phyloP scores from a whole-genome alignment of 2,329 filamentous ascomycete species.

The Teratosphaeria zuluensis region DNA sequence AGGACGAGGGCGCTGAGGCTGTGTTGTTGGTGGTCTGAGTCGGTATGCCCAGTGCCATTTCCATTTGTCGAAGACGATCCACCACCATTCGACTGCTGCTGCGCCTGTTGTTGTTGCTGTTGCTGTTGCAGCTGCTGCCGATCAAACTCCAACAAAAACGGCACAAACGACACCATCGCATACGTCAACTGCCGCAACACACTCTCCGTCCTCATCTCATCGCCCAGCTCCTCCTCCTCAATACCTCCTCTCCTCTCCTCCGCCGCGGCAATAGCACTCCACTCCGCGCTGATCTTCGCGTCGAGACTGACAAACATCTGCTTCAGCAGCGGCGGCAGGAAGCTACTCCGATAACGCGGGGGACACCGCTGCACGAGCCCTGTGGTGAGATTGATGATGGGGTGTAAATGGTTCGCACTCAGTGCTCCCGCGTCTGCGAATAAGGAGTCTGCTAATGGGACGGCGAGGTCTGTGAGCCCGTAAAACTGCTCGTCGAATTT shows the following conservation, averaged over 20 bases:
- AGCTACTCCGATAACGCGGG: constrained; percentile 62
- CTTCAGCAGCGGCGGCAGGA: constrained; percentile 74
- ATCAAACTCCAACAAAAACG: constrained; percentile 66
- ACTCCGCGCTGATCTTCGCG: constrained; percentile 75
- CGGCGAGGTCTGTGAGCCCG: constrained; percentile 73
- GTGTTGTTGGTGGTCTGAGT: constrained; percentile 20
- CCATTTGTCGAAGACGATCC: constrained; percentile 5
- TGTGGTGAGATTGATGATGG: constrained; percentile 79
- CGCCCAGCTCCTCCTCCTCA: constrained; percentile 57
- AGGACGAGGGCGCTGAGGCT: constrained; percentile 76
- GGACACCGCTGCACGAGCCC: constrained; percentile 91
- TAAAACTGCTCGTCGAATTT: constrained; percentile 82
- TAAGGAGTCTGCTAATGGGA: constrained; percentile 71
- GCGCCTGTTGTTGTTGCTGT: constrained; percentile 3
- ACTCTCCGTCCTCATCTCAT: constrained; percentile 98
- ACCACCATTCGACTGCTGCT: constrained; percentile 1
- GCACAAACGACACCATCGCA: constrained; percentile 83
- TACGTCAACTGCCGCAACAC: constrained; percentile 88
- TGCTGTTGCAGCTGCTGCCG: constrained; percentile 36
- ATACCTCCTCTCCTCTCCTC: constrained; percentile 46
- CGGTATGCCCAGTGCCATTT: constrained; percentile 10
- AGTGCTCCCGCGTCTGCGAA: constrained; percentile 74
- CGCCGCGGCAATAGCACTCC: constrained; percentile 57
- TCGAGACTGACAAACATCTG: constrained; percentile 81
- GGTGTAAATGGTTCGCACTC: constrained; percentile 86